phyloP scores from a whole-genome alignment of 108 stramenopile genomes.

The Cylindrotheca fusiformis region DNA sequence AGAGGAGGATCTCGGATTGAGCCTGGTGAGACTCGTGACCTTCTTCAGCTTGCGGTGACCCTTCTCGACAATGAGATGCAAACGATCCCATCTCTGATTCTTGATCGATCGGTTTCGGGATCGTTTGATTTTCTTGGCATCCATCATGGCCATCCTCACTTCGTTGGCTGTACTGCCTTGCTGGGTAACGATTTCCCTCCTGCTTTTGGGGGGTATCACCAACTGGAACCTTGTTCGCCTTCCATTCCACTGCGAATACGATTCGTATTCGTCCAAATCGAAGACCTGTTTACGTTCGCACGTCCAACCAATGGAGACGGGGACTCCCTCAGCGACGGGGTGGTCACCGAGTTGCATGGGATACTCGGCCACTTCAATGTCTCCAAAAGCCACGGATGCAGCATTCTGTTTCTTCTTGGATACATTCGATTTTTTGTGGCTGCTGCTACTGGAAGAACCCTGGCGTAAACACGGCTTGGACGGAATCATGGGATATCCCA shows the following conservation, averaged over 20 bases:
- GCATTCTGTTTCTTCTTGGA: no score
- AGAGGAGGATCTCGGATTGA: background rate
- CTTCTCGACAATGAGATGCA: background rate
- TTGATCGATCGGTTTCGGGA: background rate
- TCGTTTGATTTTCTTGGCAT: background rate
- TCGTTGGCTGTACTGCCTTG: background rate
- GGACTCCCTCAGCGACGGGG: background rate
- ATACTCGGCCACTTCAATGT: background rate
- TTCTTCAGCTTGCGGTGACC: background rate
- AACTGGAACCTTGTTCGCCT: background rate
- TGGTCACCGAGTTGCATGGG: background rate
- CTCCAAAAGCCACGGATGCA: no score
- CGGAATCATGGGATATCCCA: no score
- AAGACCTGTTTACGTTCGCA: background rate
- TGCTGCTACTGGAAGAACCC: no score
- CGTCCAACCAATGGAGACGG: background rate
- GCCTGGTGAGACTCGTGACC: background rate
- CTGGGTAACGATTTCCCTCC: background rate
- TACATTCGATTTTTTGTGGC: no score
- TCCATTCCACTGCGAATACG: background rate
- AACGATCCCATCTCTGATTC: background rate
- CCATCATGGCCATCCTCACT: background rate
- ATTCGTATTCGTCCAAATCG: background rate
- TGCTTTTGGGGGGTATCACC: background rate
- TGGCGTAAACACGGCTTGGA: no score